A percentile compares a stretch with the other conserved stretches of the same genome.
These are phyloP conservation scores for Tubosaeta brunneosetosa DNA, from an alignment of 768 basidiomycete genomes.

Conservation along the genomic window DNA sequence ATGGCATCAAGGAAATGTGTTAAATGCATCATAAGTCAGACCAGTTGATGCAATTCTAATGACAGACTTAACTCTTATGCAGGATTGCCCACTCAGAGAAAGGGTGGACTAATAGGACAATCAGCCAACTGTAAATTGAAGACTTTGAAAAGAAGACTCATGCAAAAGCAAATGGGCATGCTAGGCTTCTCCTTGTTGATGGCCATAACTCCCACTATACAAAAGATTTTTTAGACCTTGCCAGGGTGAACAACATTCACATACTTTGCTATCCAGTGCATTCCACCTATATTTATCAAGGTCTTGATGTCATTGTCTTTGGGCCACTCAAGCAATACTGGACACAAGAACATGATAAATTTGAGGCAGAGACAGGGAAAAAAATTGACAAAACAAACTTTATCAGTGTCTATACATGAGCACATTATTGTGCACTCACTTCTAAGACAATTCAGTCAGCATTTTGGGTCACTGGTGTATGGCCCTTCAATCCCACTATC, in stretches of 20 bases:
- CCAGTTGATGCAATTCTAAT: no score
- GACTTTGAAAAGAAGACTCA: conserved; percentile 31
- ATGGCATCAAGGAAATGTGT: conserved; percentile 20
- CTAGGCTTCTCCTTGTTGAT: conserved; percentile 39
- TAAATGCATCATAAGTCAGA: conserved; percentile 24
- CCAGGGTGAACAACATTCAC: conserved; percentile 32
- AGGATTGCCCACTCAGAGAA: conserved; percentile 15
- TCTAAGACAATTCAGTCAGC: neutral
- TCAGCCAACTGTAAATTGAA: conserved; percentile 27
- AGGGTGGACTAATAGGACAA: conserved; percentile 28
- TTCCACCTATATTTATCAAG: conserved; percentile 30
- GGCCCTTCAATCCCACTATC: conserved; percentile 2
- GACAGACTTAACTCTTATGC: no score
- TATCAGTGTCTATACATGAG: neutral
- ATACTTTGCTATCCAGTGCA: conserved; percentile 40
- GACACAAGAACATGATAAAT: conserved; percentile 17
- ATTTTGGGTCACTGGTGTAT: neutral
- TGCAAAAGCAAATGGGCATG: conserved; percentile 28
- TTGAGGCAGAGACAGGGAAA: neutral
- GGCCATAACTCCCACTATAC: conserved; percentile 45
- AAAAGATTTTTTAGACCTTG: conserved; percentile 34
- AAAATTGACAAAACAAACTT: conserved; percentile 10
- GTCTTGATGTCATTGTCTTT: conserved; percentile 39
- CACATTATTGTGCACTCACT: neutral
- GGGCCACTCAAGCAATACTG: conserved; percentile 28